phyloP scores from a whole-genome alignment of 2,329 filamentous ascomycete genomes.

The Dactylellina parvicollis region DNA sequence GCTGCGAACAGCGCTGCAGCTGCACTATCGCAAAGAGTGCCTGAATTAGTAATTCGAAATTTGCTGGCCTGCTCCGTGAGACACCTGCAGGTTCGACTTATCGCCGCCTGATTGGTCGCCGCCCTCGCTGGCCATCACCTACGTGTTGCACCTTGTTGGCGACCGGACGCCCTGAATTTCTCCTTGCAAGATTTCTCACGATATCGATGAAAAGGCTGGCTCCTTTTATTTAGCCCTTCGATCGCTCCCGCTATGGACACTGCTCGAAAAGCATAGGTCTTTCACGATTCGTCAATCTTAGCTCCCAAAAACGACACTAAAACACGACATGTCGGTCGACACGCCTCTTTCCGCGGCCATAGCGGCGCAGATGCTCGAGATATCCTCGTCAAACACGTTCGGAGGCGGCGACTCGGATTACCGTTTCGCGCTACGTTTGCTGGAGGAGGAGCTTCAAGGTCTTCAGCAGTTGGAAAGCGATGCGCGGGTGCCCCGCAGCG shows the following conservation, averaged over 20 bases:
- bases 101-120: constrained; percentile 30
- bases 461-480: constrained; percentile 31
- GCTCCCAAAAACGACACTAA: no score
- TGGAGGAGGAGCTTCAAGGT: constrained; percentile 39
- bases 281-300: no score
- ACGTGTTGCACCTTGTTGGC: constrained; percentile 35
- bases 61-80: constrained; percentile 19
- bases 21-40: constrained; percentile 24
- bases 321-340: constrained; percentile 29
- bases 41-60: constrained; percentile 4
- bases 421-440: constrained; percentile 32
- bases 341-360: constrained; percentile 43
- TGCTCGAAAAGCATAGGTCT: no score
- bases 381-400: constrained; percentile 13
- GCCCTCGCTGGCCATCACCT: not conserved
- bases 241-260: no score
- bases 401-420: constrained; percentile 27
- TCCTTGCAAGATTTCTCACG: no score
- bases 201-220: no score
- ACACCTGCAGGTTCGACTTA: constrained; percentile 24
- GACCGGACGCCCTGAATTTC: constrained; percentile 33
- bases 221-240: no score
- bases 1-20: not conserved
- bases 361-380: constrained; percentile 43
- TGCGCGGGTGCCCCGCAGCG: constrained; percentile 25